phyloP scores from a whole-genome alignment of 768 basidiomycete genomes.

The Phanerodontia chrysosporium region DNA sequence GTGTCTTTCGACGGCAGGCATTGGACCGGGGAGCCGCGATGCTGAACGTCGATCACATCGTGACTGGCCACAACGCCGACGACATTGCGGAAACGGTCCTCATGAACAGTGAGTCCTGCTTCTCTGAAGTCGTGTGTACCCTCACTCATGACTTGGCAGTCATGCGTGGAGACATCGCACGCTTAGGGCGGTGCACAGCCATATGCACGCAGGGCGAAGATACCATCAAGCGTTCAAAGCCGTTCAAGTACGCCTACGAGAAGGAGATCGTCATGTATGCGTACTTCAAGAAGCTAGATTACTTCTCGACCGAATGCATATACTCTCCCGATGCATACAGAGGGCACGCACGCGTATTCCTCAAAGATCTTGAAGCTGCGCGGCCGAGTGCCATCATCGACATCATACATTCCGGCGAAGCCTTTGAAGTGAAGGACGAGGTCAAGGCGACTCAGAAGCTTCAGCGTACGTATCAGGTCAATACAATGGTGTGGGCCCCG shows the following conservation, averaged over 20 bases:
- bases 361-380: constrained; percentile 93
- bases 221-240: constrained; percentile 94
- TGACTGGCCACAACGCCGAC: constrained; percentile 98
- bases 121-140: not conserved
- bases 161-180: constrained; percentile 95
- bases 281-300: constrained; percentile 98
- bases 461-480: constrained; percentile 59
- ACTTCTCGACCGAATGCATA: constrained; percentile 98
- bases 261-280: constrained; percentile 99
- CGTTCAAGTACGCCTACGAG: constrained; percentile 99
- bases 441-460: constrained; percentile 79
- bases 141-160: constrained; percentile 43
- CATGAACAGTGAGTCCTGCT: constrained; percentile 82
- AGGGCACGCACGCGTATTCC: constrained; percentile 89
- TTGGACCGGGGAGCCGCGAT: constrained; percentile 90
- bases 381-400: constrained; percentile 95
- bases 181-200: constrained; percentile 87
- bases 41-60: constrained; percentile 91
- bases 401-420: constrained; percentile 94
- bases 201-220: constrained; percentile 97
- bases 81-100: constrained; percentile 98
- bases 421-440: constrained; percentile 81
- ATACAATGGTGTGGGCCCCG: not conserved
- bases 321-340: constrained; percentile 99
- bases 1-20: constrained; percentile 94